phyloP scores from a whole-genome alignment of 106 monocot genomes.

The Alisma plantagoaquatica region DNA sequence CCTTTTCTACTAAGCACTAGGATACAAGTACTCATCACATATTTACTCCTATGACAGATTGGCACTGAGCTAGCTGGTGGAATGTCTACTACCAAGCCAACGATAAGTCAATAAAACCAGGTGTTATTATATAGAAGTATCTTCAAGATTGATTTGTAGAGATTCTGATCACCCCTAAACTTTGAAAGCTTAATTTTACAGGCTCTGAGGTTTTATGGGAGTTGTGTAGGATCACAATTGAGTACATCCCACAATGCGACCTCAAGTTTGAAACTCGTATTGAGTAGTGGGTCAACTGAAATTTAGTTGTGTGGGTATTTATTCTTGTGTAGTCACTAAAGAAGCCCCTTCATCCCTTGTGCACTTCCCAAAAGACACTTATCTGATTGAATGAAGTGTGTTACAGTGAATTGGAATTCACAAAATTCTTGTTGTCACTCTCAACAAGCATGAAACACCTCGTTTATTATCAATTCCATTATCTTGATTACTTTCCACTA shows the following conservation, averaged over 20 bases:
- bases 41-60: slow-evolving; percentile 1
- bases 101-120: slow-evolving; percentile 17
- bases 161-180: background rate
- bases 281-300: slow-evolving; percentile 30
- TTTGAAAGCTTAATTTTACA: slow-evolving; percentile 1
- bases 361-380: too few species aligned
- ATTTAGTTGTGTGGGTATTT: too few species aligned
- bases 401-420: too few species aligned
- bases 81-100: slow-evolving; percentile 26
- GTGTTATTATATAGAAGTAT: background rate
- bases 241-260: slow-evolving; percentile 45
- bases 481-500: too few species aligned
- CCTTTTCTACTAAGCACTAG: too few species aligned
- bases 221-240: slow-evolving; percentile 17
- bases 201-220: slow-evolving; percentile 45
- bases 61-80: background rate
- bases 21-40: background rate
- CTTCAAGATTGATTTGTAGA: background rate
- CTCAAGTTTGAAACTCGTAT: slow-evolving; percentile 45
- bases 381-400: too few species aligned
- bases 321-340: too few species aligned
- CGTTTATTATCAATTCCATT: too few species aligned
- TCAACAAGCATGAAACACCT: too few species aligned
- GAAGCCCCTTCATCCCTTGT: too few species aligned
- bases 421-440: too few species aligned